These are phyloP conservation scores for Fraxinus cuspidata DNA, from an alignment of 257 asterid genomes.

Conservation along the genomic window DNA sequence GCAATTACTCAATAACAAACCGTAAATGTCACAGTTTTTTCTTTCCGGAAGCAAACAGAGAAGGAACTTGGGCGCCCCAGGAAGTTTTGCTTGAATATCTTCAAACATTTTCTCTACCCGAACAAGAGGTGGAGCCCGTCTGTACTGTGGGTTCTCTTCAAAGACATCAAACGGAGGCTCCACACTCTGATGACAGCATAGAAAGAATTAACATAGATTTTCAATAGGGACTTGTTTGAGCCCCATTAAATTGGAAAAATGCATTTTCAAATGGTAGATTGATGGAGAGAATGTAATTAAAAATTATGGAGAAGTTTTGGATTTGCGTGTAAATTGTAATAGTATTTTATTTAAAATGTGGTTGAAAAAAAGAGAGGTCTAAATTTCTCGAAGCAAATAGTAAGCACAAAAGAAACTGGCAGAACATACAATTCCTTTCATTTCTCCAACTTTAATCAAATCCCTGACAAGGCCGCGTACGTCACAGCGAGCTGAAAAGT, in stretches of 20 bases:
- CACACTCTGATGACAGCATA: constrained; percentile 41
- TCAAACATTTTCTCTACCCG: constrained; percentile 83
- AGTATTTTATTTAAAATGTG: no score
- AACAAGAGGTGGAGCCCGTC: constrained; percentile 66
- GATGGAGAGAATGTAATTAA: no score
- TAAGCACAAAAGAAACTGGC: constrained; percentile 3
- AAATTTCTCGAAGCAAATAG: neutral
- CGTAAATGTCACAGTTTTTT: constrained; percentile 55
- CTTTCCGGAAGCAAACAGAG: constrained; percentile 82
- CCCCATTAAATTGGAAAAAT: no score
- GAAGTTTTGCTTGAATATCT: constrained; percentile 57
- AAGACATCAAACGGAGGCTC: constrained; percentile 50
- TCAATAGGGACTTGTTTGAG: neutral
- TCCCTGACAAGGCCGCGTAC: constrained; percentile 54
- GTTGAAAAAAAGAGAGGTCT: no score
- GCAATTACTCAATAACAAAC: neutral
- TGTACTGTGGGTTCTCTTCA: constrained; percentile 57
- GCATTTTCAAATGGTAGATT: no score
- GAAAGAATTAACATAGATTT: neutral
- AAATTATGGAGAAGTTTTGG: no score
- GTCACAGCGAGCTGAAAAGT: constrained; percentile 90
- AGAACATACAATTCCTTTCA: constrained; percentile 78
- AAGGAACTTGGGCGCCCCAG: constrained; percentile 73
- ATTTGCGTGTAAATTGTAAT: no score
- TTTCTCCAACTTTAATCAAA: constrained; percentile 58